A percentile compares a stretch with the other conserved stretches of the same genome.
phyloP scores from a whole-genome alignment of 2,329 filamentous ascomycete genomes.

The Pseudogymnoascus verrucosus region DNA sequence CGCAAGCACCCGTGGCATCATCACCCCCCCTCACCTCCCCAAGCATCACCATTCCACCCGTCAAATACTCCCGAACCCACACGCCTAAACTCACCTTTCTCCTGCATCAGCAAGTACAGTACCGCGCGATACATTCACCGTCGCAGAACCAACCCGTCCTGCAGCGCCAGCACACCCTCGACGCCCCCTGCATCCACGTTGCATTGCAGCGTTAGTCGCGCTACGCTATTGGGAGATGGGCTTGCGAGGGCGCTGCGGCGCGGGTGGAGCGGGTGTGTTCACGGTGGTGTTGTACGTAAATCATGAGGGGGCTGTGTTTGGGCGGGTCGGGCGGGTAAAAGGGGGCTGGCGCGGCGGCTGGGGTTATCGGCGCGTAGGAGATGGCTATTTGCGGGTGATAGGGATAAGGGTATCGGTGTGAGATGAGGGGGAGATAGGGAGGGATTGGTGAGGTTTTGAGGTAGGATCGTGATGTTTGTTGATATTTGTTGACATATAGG shows the following conservation, averaged over 20 bases:
- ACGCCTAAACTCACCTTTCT: neutral
- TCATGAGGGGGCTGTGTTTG: neutral
- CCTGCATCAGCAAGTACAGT: neutral
- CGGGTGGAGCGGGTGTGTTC: neutral
- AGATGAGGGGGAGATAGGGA: neutral
- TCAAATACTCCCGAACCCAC: neutral
- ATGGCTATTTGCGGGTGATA: neutral
- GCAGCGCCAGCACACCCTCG: neutral
- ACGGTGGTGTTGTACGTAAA: neutral
- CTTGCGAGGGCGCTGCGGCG: neutral
- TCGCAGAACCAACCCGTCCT: neutral
- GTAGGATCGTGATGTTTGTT: neutral
- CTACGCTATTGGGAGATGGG: neutral
- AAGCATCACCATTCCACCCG: neutral
- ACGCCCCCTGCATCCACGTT: neutral
- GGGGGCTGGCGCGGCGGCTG: neutral
- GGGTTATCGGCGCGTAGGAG: neutral
- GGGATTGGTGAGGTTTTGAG: neutral
- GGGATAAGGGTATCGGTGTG: neutral
- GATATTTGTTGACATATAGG: neutral
- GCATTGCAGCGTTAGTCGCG: neutral
- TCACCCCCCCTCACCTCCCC: neutral
- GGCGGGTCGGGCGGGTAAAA: neutral
- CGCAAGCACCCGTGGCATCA: neutral
- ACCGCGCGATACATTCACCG: neutral